Evolutionary conservation across 2,329 filamentous ascomycete species (phyloP), one percentile per base, ranked within the genome.

Genomic region (Remersonia thermophila): DNA sequence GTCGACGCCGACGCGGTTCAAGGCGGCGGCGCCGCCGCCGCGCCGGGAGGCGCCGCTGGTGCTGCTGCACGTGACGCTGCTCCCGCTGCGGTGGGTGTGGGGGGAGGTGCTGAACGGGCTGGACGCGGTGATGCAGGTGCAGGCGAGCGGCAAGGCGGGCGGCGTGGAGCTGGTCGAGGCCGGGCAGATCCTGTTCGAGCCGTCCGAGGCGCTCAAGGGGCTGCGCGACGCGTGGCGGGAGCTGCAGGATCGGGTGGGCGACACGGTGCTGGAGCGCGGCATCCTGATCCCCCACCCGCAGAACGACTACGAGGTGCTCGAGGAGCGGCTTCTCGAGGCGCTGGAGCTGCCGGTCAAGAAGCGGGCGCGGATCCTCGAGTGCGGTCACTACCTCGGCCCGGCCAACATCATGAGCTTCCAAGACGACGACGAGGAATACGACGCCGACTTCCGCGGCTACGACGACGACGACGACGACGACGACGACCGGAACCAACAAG

Each of bases 271-370:
- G 44, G 71, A 82, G 51, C 70, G 83, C 15, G 83, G 81, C 2
- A 68, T 91, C 25, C 62, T 91, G 30, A 67, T 91, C 7, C 74
- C 81, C 2, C 84, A 91, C 52, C 83, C 83, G 1, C 73, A 83
- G 47, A 79, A 80, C 38, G 83, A 87, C 53, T 89, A 83, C 50
- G 83, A 87, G 55, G 60, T 84, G 38, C 67, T 91, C 0, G 81
- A 89, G 57, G 83, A 87, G 59, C 67, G 82, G 18, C 64, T 89
- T 25, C 61, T 87, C 3, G 82, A 87, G 55, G 77, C 79, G 2
- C 58, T 87, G 31, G 82, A 85, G 53, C 63, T 89, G 12, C 77
- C 76, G 2, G 62, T 77, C 20, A 63, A 65, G 12, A 64, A 71
- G 2, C 63, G 74, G n/a, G 80, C 80, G 3, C 68, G 78, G 3